Evolutionary conservation across 2,329 filamentous ascomycete genomes (phyloP).

Genomic region (Arthroderma sp.): DNA sequence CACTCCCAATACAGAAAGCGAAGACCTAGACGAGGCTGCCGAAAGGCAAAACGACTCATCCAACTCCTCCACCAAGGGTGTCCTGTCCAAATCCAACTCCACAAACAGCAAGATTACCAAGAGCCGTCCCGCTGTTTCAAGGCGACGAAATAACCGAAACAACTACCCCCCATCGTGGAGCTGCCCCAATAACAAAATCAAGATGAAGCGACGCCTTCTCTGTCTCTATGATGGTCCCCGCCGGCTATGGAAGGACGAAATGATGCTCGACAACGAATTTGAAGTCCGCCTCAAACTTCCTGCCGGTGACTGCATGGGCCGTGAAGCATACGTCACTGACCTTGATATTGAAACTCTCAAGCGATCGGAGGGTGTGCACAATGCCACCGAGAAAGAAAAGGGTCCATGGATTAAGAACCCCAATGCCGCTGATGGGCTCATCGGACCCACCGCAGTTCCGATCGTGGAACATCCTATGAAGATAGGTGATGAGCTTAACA

Average conservation of each 20-base stretch:
- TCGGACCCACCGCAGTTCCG: slow-evolving; percentile 14
- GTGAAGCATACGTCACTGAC: slow-evolving; percentile 74
- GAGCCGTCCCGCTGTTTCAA: slow-evolving; percentile 49
- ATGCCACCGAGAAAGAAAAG: slow-evolving; percentile 73
- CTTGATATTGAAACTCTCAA: slow-evolving; percentile 82
- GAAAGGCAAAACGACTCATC: slow-evolving; percentile 21
- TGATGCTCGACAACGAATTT: slow-evolving; percentile 93
- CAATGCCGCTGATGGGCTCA: slow-evolving; percentile 6
- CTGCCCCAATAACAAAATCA: slow-evolving; percentile 84
- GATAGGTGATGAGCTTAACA: slow-evolving; percentile 17
- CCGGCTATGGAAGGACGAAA: slow-evolving; percentile 91
- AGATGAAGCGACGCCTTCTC: slow-evolving; percentile 93
- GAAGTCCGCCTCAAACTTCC: slow-evolving; percentile 77
- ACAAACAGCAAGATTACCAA: slow-evolving; percentile 49
- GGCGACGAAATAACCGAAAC: slow-evolving; percentile 77
- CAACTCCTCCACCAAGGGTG: slow-evolving; percentile 37
- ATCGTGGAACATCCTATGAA: slow-evolving; percentile 11
- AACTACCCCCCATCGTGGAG: slow-evolving; percentile 94
- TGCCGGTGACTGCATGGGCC: slow-evolving; percentile 74
- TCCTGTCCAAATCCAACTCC: slow-evolving; percentile 20
- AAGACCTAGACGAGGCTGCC: slow-evolving; percentile 42
- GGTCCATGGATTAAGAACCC: slow-evolving; percentile 54
- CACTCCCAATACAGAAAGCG: slow-evolving; percentile 42
- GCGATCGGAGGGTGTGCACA: slow-evolving; percentile 71
- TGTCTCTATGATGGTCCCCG: slow-evolving; percentile 82